Conservation (phyloP, 768 basidiomycete genomes). For the Auricularia sp. region DNA sequence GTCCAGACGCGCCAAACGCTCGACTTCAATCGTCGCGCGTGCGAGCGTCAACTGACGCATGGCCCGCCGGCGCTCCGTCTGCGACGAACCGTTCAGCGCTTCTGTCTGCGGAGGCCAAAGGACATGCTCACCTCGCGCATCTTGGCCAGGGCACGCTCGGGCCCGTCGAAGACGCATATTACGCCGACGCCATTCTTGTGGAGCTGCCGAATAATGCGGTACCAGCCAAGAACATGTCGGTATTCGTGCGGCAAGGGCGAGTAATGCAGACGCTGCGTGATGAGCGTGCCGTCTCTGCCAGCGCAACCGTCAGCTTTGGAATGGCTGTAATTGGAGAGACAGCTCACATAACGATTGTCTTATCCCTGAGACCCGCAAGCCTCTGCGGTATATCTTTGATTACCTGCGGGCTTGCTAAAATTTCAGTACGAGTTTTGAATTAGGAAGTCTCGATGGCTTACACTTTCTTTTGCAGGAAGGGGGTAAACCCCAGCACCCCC, state of each 20-base stretch:
- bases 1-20: slow-evolving; percentile 45
- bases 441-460: neutral
- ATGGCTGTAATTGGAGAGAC: neutral
- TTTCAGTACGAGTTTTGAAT: neutral
- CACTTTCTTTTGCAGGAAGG: slow-evolving; percentile 12
- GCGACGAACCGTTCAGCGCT: neutral
- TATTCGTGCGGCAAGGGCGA: slow-evolving; percentile 50
- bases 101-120: neutral
- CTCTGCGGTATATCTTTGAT: slow-evolving; percentile 43
- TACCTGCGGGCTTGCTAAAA: slow-evolving; percentile 13
- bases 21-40: slow-evolving; percentile 48
- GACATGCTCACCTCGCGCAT: slow-evolving; percentile 46
- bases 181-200: slow-evolving; percentile 43
- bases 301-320: slow-evolving; percentile 7
- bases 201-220: slow-evolving; percentile 54
- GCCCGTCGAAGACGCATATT: slow-evolving; percentile 76
- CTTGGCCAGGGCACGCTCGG: slow-evolving; percentile 56
- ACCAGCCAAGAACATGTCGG: slow-evolving; percentile 74
- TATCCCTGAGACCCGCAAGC: slow-evolving; percentile 49
- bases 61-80: slow-evolving; percentile 45
- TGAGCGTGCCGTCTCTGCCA: slow-evolving; percentile 70
- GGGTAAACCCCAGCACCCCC: slow-evolving; percentile 12
- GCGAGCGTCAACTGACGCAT: slow-evolving; percentile 35
- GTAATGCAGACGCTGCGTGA: slow-evolving; percentile 77
- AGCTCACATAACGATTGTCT: slow-evolving; percentile 66